Base-by-base conservation (phyloP, 495 filamentous ascomycete genomes). In the Aspergillus heteromorphus region DNA sequence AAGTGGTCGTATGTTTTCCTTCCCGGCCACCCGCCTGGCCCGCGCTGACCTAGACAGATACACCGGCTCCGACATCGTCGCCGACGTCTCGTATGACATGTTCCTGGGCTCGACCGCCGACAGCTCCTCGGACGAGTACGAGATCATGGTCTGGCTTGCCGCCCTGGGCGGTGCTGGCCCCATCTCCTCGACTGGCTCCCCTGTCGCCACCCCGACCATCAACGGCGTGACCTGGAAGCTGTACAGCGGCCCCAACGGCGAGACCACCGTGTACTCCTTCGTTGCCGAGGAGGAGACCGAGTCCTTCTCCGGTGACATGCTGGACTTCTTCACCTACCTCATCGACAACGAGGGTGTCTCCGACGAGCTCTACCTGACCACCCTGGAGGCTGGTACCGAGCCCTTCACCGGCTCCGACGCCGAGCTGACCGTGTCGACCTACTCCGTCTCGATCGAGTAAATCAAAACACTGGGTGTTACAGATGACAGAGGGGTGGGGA, bases 141-240 rank as follows among this genome's bases (percentile, higher is more conserved):
- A 88, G 66, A 75, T 88, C 64, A 88, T 88, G 85, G 73, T 88
- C 60, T 88, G 85, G 85, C 76, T 87, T 19, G 83, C 70, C 4
- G 78, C 79, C 23, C 65, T 80, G 53, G 83, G 82, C 29, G 82
- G 80, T 45, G 82, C 84, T 4, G 82, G 81, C 10, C 82, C 83
- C 4, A 86, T 87, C 64, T 83, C 80, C 11, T 74, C 74, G 25
- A 81, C 73, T 6, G 82, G 82, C 49, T 73, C 70, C 9, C 27
- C 82, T 1, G 71, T 84, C 52, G 79, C 77, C 6, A 82, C 74
- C 1, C 66, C 74, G 4, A 80, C 65, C 17, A 75, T 87, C 49
- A 77, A 62, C 19, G 79, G 79, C 11, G 62, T 66, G 21, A 58
- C 49, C 10, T 86, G 79, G 74, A 73, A 79, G 17, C 65, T 87